phyloP scores from a whole-genome alignment of 140 eudicot species.

The Oenanthe javanica region DNA sequence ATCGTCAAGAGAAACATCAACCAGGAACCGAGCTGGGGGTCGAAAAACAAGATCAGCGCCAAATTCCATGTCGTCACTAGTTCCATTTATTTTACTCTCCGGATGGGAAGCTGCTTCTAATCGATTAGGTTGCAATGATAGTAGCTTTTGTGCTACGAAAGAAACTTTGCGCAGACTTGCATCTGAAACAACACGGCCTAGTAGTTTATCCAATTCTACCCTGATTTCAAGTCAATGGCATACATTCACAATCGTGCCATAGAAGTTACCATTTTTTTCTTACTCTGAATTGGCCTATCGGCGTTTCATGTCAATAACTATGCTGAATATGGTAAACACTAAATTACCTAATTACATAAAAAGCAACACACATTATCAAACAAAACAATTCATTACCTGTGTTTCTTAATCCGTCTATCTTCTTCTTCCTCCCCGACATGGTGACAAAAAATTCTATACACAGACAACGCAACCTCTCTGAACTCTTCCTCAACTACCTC shows the following conservation, averaged over 20 bases:
- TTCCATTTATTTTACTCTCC: constrained; percentile 33
- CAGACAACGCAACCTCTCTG: constrained; percentile 62
- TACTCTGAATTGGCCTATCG: neutral
- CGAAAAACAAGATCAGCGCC: constrained; percentile 74
- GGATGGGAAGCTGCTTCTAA: constrained; percentile 20
- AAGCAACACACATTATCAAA: neutral
- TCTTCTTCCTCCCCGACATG: constrained; percentile 36
- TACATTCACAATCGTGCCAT: neutral
- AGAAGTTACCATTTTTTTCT: neutral
- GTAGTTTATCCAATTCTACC: constrained; percentile 70
- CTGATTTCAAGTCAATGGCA: constrained; percentile 34
- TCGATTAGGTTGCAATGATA: constrained; percentile 48
- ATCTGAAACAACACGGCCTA: constrained; percentile 60
- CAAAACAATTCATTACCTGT: constrained; percentile 42
- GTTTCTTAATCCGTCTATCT: constrained; percentile 31
- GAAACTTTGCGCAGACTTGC: constrained; percentile 51
- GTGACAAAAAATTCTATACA: constrained; percentile 49
- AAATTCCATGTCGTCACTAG: constrained; percentile 48
- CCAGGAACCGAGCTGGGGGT: constrained; percentile 74
- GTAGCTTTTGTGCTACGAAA: constrained; percentile 54
- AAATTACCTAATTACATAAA: too few relatives aligned
- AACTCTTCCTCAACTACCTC: constrained; percentile 79
- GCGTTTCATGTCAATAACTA: neutral
- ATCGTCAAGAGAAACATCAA: constrained; percentile 67
- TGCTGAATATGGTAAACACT: neutral